Evolutionary conservation across 192 early-diverging fungal genomes (phyloP).

Genomic region (Spinellus fusiger): DNA sequence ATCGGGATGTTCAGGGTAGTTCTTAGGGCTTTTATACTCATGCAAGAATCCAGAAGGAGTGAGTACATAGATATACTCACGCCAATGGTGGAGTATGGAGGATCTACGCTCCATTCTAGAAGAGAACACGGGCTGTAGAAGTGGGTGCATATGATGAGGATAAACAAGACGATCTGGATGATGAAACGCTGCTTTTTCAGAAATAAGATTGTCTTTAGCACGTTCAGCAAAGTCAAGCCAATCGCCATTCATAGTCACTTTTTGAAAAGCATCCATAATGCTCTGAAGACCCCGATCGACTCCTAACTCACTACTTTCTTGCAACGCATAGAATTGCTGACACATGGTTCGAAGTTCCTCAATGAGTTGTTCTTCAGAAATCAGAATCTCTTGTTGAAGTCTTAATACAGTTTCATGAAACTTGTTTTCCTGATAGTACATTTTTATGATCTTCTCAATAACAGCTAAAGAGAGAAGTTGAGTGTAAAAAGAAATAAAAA

Average conservation of each 20-base stretch:
- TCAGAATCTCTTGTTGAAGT: slow-evolving; percentile 12
- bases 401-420: slow-evolving; percentile 22
- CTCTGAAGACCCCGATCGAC: slow-evolving; percentile 9
- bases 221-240: slow-evolving; percentile 16
- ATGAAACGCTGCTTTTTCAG: slow-evolving; percentile 15
- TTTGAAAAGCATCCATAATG: slow-evolving; percentile 6
- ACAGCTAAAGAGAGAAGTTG: slow-evolving; percentile 6
- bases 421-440: slow-evolving; percentile 23
- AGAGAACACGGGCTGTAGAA: slow-evolving; percentile 20
- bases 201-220: slow-evolving; percentile 10
- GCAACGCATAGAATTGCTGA: slow-evolving; percentile 2
- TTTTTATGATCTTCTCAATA: slow-evolving; percentile 19
- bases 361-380: slow-evolving; percentile 13
- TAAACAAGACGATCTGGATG: slow-evolving; percentile 15
- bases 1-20: slow-evolving; percentile 12
- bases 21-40: slow-evolving; percentile 10
- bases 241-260: slow-evolving; percentile 10
- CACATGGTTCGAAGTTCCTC: slow-evolving; percentile 18
- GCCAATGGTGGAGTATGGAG: slow-evolving; percentile 13
- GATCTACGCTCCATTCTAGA: slow-evolving; percentile 24
- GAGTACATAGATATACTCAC: slow-evolving; percentile 22
- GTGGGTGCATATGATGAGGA: slow-evolving; percentile 15
- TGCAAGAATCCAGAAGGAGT: slow-evolving; percentile 25
- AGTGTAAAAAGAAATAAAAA: not conserved
- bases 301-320: slow-evolving; percentile 2